A percentile compares a stretch with the other conserved stretches of the same genome.
Evolutionary conservation across 352 stramenopile species (phyloP).

Genomic region (Elongisporangium anandrum): DNA sequence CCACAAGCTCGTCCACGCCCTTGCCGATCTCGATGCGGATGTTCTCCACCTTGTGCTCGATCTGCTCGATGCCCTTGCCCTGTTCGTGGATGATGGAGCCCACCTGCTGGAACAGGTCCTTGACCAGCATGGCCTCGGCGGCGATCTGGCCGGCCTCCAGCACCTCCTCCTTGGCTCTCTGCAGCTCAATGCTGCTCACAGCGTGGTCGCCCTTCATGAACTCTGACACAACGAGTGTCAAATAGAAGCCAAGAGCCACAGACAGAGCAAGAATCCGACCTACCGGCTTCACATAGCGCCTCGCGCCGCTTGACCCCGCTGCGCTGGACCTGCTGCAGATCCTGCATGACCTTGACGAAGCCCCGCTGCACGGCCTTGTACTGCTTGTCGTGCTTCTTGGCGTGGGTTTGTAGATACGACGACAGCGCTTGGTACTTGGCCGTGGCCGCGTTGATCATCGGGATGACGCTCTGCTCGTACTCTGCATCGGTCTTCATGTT

Average conservation of each 20-base stretch:
- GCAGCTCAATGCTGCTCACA: conserved; percentile 52
- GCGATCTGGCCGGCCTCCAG: conserved; percentile 59
- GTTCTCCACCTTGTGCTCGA: conserved; percentile 65
- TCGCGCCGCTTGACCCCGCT: conserved; percentile 48
- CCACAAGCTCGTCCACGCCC: conserved; percentile 62
- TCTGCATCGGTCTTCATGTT: conserved; percentile 48
- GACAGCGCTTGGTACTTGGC: conserved; percentile 59
- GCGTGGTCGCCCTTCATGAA: conserved; percentile 47
- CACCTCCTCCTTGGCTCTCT: conserved; percentile 76
- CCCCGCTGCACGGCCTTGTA: conserved; percentile 52
- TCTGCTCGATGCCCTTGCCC: conserved; percentile 64
- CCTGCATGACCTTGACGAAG: conserved; percentile 66
- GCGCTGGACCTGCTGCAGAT: conserved; percentile 62
- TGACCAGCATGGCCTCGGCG: conserved; percentile 57
- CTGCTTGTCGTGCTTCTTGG: conserved; percentile 36
- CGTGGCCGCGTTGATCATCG: conserved; percentile 52
- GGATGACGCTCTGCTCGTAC: conserved; percentile 38
- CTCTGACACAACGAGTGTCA: conserved; percentile 12
- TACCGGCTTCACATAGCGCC: conserved; percentile 49
- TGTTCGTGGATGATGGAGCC: conserved; percentile 58
- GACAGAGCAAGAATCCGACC: not conserved
- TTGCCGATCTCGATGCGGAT: conserved; percentile 72
- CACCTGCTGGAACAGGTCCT: conserved; percentile 66
- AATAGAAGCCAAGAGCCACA: not conserved
- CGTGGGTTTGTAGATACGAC: conserved; percentile 56